Conservation (phyloP, 176 grass and related monocot species). For the Carex parvula region DNA sequence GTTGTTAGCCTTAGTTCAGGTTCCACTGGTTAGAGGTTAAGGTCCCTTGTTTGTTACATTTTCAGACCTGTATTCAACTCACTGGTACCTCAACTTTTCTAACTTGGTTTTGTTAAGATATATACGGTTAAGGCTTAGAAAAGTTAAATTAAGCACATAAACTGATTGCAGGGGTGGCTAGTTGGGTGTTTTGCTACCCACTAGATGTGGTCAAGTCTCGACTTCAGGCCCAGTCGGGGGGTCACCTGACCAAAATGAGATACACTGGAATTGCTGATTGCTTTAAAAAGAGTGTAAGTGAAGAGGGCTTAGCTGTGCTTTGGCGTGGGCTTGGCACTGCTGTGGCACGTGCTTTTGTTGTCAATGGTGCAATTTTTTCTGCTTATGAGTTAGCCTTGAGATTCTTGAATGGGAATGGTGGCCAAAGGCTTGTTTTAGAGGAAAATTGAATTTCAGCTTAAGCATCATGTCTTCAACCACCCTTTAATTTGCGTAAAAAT, state of each 20-base stretch:
- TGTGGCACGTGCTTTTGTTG: constrained; percentile 70
- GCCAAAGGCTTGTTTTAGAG: constrained; percentile 45
- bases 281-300: constrained; percentile 68
- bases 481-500: neutral
- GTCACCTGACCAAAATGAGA: constrained; percentile 25
- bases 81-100: neutral
- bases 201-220: constrained; percentile 93
- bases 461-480: neutral
- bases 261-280: constrained; percentile 80
- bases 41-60: neutral
- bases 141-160: neutral
- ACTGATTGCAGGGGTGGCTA: constrained; percentile 55
- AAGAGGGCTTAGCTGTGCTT: constrained; percentile 76
- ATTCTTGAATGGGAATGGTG: constrained; percentile 45
- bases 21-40: neutral
- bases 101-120: neutral
- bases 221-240: constrained; percentile 64
- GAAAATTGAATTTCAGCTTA: constrained; percentile 45
- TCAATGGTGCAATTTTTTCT: constrained; percentile 92
- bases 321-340: constrained; percentile 92
- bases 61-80: neutral
- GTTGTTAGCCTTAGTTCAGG: neutral
- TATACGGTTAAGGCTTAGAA: neutral
- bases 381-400: constrained; percentile 81
- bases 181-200: constrained; percentile 94